Conservation (phyloP, 441 rosid species). For the Bruguiera hainesii region DNA sequence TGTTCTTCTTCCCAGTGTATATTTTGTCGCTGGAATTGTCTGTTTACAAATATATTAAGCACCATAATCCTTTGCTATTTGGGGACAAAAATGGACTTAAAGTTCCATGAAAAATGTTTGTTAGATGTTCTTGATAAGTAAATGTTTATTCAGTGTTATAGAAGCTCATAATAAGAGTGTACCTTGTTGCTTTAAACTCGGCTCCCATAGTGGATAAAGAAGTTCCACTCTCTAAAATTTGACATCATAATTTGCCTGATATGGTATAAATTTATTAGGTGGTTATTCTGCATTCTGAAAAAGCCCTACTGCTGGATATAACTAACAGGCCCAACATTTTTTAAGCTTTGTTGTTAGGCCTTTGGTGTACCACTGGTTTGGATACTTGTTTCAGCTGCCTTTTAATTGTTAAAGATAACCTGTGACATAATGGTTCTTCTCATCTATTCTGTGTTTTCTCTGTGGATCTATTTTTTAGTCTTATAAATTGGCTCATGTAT, state of each 20-base stretch:
- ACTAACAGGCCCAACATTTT: neutral
- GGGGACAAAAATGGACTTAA: neutral
- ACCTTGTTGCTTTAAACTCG: neutral
- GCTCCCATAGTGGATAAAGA: neutral
- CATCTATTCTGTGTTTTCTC: too few relatives aligned
- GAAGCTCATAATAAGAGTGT: neutral
- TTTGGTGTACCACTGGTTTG: too few relatives aligned
- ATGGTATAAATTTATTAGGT: too few relatives aligned
- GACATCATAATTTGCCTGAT: neutral
- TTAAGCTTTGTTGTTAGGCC: too few relatives aligned
- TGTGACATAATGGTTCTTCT: too few relatives aligned
- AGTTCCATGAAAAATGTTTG: neutral
- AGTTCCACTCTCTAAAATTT: neutral
- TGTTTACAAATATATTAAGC: neutral
- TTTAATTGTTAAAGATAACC: too few relatives aligned
- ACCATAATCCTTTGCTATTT: neutral
- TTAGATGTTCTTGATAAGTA: too few relatives aligned
- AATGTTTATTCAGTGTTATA: neutral
- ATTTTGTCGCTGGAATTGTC: neutral
- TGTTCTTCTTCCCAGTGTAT: neutral
- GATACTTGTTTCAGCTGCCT: too few relatives aligned
- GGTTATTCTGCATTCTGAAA: neutral
- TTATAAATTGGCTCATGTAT: too few relatives aligned
- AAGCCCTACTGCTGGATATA: slow-evolving; percentile 1
- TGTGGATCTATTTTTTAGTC: too few relatives aligned